phyloP scores from a whole-genome alignment of 2,329 filamentous ascomycete genomes.

The Cladosporium sp. region DNA sequence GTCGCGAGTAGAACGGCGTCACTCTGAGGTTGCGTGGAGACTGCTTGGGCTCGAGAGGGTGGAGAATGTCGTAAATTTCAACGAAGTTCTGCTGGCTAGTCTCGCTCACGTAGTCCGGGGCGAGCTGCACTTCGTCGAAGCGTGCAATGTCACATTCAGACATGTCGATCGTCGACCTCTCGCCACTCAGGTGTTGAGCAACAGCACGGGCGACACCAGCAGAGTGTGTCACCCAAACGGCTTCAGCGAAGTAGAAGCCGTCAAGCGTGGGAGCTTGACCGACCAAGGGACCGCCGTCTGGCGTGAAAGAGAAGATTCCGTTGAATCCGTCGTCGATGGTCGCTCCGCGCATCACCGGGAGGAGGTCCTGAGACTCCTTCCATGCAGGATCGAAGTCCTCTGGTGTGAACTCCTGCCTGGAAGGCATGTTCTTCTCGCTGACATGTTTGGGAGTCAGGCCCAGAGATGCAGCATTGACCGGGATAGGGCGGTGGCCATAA shows the following conservation, averaged over 20 bases:
- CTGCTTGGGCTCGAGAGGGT: conserved; percentile 55
- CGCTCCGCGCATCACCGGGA: conserved; percentile 49
- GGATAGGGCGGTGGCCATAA: conserved; percentile 61
- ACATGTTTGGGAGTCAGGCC: conserved; percentile 52
- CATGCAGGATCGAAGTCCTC: conserved; percentile 60
- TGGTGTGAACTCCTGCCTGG: conserved; percentile 55
- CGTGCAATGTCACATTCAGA: conserved; percentile 57
- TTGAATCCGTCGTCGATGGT: conserved; percentile 60
- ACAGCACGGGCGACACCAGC: conserved; percentile 59
- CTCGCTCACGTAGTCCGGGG: conserved; percentile 52
- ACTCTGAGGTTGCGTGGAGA: conserved; percentile 57
- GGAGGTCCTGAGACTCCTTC: conserved; percentile 51
- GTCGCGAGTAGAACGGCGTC: conserved; percentile 55
- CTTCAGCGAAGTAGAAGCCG: conserved; percentile 61
- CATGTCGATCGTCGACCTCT: conserved; percentile 53
- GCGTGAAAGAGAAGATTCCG: conserved; percentile 63
- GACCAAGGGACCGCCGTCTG: conserved; percentile 58
- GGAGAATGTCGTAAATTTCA: conserved; percentile 62
- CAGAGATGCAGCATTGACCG: conserved; percentile 52
- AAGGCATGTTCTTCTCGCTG: conserved; percentile 60
- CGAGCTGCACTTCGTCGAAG: conserved; percentile 59
- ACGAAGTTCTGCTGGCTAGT: conserved; percentile 59
- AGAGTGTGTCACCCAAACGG: conserved; percentile 64
- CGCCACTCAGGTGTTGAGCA: conserved; percentile 55
- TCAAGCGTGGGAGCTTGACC: conserved; percentile 56